Conservation (phyloP, 2,329 filamentous ascomycete species). For the Camillea tinctor region DNA sequence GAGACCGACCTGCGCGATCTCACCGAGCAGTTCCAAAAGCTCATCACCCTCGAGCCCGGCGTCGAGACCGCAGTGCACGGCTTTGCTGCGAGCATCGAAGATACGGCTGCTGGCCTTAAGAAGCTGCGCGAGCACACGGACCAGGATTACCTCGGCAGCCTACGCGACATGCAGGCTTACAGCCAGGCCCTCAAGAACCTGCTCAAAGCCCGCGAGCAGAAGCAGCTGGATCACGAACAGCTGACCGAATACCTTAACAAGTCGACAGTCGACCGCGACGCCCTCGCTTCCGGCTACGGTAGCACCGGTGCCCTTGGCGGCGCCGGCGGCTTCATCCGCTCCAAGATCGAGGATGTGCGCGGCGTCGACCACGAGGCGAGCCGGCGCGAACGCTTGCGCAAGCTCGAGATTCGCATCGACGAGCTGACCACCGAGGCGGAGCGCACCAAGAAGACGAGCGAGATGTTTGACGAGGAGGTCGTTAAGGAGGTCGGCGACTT, state of each 20-base stretch:
- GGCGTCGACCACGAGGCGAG: conserved; percentile 95
- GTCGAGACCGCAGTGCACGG: conserved; percentile 79
- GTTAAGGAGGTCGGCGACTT: conserved; percentile 91
- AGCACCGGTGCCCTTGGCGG: conserved; percentile 59
- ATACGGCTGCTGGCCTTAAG: conserved; percentile 75
- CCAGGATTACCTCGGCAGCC: conserved; percentile 88
- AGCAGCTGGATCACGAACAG: conserved; percentile 96
- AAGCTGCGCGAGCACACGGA: conserved; percentile 88
- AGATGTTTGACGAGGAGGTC: conserved; percentile 95
- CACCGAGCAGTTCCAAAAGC: conserved; percentile 90
- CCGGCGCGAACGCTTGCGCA: conserved; percentile 80
- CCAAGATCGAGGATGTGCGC: conserved; percentile 94
- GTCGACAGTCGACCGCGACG: conserved; percentile 81
- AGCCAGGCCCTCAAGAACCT: conserved; percentile 82
- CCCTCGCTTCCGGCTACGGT: conserved; percentile 60
- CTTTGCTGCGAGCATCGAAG: conserved; percentile 83
- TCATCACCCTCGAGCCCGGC: conserved; percentile 84
- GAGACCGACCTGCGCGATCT: conserved; percentile 87
- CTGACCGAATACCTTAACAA: conserved; percentile 95
- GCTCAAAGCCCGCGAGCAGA: conserved; percentile 91
- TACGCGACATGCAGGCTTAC: conserved; percentile 95
- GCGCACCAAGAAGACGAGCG: conserved; percentile 77
- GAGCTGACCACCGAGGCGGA: conserved; percentile 89
- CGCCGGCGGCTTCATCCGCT: conserved; percentile 81
- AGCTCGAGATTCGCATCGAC: conserved; percentile 89